phyloP scores from a whole-genome alignment of 192 early-diverging fungal species.

The Rhizophagus clarus region DNA sequence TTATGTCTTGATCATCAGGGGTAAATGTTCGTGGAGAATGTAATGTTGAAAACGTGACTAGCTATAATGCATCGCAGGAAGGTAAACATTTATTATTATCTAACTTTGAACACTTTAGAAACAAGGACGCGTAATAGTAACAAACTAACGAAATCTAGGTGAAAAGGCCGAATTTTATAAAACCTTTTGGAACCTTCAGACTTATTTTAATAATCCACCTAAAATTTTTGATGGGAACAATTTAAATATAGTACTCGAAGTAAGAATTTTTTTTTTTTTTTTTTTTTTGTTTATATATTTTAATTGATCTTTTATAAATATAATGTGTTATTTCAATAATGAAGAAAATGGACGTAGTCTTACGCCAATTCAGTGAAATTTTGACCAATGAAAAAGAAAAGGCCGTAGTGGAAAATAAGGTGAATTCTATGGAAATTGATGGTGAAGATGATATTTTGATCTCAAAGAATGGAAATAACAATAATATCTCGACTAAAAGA shows the following conservation, averaged over 20 bases:
- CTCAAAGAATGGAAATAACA: background rate
- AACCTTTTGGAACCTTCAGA: constrained; percentile 80
- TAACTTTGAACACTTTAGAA: too few species aligned
- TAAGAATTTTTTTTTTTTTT: background rate
- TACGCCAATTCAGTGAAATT: constrained; percentile 3
- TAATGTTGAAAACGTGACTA: constrained; percentile 68
- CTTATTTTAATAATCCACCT: constrained; percentile 72
- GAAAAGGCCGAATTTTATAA: constrained; percentile 57
- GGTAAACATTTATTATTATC: constrained; percentile 21
- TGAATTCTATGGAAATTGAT: background rate
- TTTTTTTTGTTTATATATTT: background rate
- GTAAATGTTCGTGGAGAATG: constrained; percentile 91
- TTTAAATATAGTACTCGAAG: constrained; percentile 44
- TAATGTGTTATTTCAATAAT: background rate
- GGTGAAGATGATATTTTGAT: background rate
- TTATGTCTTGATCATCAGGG: constrained; percentile 35
- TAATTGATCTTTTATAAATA: background rate
- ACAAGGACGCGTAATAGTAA: background rate
- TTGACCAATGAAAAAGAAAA: background rate
- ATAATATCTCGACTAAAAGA: background rate
- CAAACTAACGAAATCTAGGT: constrained; percentile 9
- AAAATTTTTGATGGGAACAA: constrained; percentile 43
- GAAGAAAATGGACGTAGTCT: constrained; percentile 2
- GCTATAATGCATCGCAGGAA: constrained; percentile 45
- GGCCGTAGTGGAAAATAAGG: background rate